phyloP scores from a whole-genome alignment of 768 basidiomycete genomes.

The Lentinula raphanica region DNA sequence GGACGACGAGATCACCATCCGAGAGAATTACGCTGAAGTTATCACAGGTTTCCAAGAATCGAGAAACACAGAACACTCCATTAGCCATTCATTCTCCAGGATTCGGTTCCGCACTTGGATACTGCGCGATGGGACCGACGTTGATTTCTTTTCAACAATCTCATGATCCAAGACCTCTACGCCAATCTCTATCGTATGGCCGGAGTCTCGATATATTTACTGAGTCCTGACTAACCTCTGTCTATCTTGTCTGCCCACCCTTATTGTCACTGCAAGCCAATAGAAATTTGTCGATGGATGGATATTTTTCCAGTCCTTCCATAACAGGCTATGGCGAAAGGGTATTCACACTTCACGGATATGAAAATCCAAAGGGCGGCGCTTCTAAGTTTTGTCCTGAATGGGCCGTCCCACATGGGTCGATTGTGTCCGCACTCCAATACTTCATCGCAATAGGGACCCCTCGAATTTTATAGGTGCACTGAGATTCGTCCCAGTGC shows the following conservation, averaged over 20 bases:
- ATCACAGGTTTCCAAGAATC: slow-evolving; percentile 61
- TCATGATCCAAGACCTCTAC: slow-evolving; percentile 69
- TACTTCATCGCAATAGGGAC: no score
- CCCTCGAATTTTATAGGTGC: no score
- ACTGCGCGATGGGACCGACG: slow-evolving; percentile 74
- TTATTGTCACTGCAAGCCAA: no score
- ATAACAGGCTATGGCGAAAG: no score
- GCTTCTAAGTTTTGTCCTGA: no score
- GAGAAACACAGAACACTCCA: not conserved
- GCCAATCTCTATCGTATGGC: slow-evolving; percentile 74
- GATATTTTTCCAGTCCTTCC: no score
- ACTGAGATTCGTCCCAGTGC: no score
- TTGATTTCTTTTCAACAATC: slow-evolving; percentile 84
- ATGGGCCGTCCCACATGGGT: no score
- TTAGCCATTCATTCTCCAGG: slow-evolving; percentile 23
- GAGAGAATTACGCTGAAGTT: slow-evolving; percentile 91
- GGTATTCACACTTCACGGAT: no score
- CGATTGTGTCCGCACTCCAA: no score
- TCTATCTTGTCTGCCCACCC: not conserved
- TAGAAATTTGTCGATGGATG: no score
- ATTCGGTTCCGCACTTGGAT: slow-evolving; percentile 91
- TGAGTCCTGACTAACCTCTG: not conserved
- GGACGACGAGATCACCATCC: slow-evolving; percentile 87
- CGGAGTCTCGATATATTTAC: not conserved
- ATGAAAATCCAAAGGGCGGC: no score